Evolutionary conservation across 352 stramenopile genomes (phyloP), one percentile per base, ranked within the genome.

Genomic region (Phytophthora hybrid): DNA sequence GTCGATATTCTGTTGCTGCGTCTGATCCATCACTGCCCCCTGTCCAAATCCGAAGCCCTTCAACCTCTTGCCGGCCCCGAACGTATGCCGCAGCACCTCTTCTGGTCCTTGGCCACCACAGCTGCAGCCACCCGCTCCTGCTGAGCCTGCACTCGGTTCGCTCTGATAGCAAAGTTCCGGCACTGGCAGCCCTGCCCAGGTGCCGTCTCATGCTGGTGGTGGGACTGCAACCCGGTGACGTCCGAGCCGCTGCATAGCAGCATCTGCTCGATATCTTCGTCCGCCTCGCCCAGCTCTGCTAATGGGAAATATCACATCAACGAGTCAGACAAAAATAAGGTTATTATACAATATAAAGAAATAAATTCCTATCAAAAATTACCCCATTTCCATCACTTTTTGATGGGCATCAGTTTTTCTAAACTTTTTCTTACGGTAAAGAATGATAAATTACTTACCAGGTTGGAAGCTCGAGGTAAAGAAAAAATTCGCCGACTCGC

Each of bases 261-360:
- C 81, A 93, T 83, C 46, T 89, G 86, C 74, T 93, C 86, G n/a
- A 93, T 83, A 55, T 93, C 83, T 46, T 78, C 78, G 54, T 81
- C 76, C 1, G 63, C 74, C 31, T 79, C 63, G 6, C 74, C 83
- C 32, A 76, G 57, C 52, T 79, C 63, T 77, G 64, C 62, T 70
- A 63, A 54, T 18, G n/a, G 18, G 16, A 8, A 54, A 54, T 13
- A 54, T 23, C 47, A 32, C 47, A 51, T 51, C 41, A 14, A 31
- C 47, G n/a, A 26, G 47, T 54, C 41, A 51, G 41, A 19, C 41
- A 26, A 26, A 52, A 51, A 52, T 13, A 52, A 52, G 16, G 19
- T 23, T 23, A 26, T 52, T 52, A 52, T 26, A 26, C 23, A 26
- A 26, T 26, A 52, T 52, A 52, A 52, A 52, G 16, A 51, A 51